Evolutionary conservation across 805 yeast species (phyloP), one percentile per base, ranked within the genome.

Genomic region (Schizosaccharomyces osmophilus): DNA sequence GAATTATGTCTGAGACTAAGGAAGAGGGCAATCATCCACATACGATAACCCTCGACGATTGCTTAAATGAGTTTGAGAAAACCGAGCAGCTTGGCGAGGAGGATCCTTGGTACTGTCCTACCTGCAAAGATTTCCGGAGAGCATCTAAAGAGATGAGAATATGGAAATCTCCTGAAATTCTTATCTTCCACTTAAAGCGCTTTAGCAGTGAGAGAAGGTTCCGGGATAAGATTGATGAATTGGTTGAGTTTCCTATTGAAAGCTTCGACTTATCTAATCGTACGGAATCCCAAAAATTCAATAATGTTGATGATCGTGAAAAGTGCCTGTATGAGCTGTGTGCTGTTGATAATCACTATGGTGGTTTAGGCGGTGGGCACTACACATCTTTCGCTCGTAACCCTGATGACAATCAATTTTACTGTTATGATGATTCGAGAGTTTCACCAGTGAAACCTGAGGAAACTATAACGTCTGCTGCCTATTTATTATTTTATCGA

Each of bases 341-440:
- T 67, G 97, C 93, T 0, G 96, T 93, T 29, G 97, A 89, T 69
- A 93, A 90, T 69, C 98, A 93, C 69, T 88, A 78, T 69, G 98
- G 97, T 61, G 96, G 97, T 0, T 75, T 90, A 19, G 97, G 97
- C 0, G 97, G 97, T 4, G 98, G 98, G 1, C 97, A 93, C 73
- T 90, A 93, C 71, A 93, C 98, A 0, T 85, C 97, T 0, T 84
- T 82, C 67, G 95, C 80, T 0, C 84, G 83, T 69, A 90, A 89
- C 68, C 83, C 81, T 69, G 76, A 80, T 54, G 94, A 87, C 68
- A 73, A 73, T 26, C 75, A 80, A 63, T 93, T 97, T 97, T 87
- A 88, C 69, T 85, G 87, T 69, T 90, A 78, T 70, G 89, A 90
- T 69, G 66, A 90, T 69, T 82, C 95, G 1, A 72, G 84, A 41